A percentile compares a stretch with the other conserved stretches of the same genome.
Conservation (phyloP, 2,329 filamentous ascomycete species). For the Elsinoe fawcettii region DNA sequence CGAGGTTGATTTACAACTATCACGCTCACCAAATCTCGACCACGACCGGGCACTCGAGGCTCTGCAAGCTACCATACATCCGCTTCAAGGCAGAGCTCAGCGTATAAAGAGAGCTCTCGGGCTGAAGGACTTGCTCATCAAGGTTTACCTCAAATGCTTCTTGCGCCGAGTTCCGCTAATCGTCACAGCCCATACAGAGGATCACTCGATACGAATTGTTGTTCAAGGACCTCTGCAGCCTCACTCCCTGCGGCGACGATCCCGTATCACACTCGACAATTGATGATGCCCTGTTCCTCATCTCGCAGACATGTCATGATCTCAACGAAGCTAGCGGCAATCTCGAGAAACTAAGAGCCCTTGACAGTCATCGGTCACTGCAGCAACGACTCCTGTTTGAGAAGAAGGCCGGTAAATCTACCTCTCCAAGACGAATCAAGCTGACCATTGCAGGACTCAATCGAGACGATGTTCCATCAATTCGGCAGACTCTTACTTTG, state of each 20-base stretch:
- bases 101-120: constrained; percentile 68
- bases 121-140: constrained; percentile 80
- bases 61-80: constrained; percentile 65
- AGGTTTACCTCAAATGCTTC: no score
- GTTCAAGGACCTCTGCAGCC: constrained; percentile 73
- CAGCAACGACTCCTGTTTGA: constrained; percentile 74
- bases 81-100: constrained; percentile 56
- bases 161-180: constrained; percentile 9
- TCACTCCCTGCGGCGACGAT: constrained; percentile 78
- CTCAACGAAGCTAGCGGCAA: constrained; percentile 84
- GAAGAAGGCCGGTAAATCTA: constrained; percentile 49
- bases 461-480: constrained; percentile 54
- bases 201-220: constrained; percentile 86
- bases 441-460: constrained; percentile 22
- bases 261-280: constrained; percentile 75
- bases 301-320: constrained; percentile 67
- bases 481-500: constrained; percentile 76
- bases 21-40: constrained; percentile 62
- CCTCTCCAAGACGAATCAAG: background rate
- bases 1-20: constrained; percentile 63
- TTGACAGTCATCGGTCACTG: constrained; percentile 77
- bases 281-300: constrained; percentile 60
- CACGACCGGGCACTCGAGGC: constrained; percentile 83
- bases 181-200: constrained; percentile 74
- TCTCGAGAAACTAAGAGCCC: constrained; percentile 56